phyloP scores from a whole-genome alignment of 1,139 yeast genomes.

The Yamadazyma dendronema region DNA sequence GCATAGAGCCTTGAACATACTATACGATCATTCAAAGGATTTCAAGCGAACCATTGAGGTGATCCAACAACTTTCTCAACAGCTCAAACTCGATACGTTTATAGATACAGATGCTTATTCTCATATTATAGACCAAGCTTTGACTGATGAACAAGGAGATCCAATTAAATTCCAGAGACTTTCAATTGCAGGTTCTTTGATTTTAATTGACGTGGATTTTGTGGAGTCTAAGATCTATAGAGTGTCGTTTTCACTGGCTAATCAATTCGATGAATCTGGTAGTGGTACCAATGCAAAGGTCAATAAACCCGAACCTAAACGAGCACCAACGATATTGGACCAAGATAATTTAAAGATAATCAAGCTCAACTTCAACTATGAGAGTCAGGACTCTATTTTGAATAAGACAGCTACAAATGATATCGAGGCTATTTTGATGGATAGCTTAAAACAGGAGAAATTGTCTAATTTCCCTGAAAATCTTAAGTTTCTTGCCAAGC shows the following conservation, averaged over 20 bases:
- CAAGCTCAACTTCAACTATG: slow-evolving; percentile 14
- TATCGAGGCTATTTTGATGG: slow-evolving; percentile 27
- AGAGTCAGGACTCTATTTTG: slow-evolving; percentile 14
- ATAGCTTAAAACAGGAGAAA: slow-evolving; percentile 22
- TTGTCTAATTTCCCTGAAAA: slow-evolving; percentile 36
- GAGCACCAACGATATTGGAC: slow-evolving; percentile 8
- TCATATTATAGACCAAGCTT: slow-evolving; percentile 21
- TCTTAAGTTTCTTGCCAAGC: slow-evolving; percentile 34
- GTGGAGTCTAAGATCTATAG: slow-evolving; percentile 24
- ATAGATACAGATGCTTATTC: slow-evolving; percentile 39
- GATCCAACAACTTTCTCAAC: slow-evolving; percentile 42
- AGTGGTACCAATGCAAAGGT: not conserved
- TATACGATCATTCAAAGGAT: slow-evolving; percentile 32
- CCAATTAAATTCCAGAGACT: slow-evolving; percentile 24
- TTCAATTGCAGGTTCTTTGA: slow-evolving; percentile 44
- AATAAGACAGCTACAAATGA: slow-evolving; percentile 10
- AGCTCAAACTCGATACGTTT: slow-evolving; percentile 42
- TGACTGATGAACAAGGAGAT: slow-evolving; percentile 14
- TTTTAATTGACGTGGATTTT: slow-evolving; percentile 45
- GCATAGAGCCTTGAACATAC: slow-evolving; percentile 26
- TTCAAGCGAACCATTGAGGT: slow-evolving; percentile 39
- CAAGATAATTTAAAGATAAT: slow-evolving; percentile 11
- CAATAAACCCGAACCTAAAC: not conserved
- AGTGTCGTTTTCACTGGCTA: slow-evolving; percentile 39
- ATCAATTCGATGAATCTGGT: slow-evolving; percentile 16